Evolutionary conservation across 2,329 filamentous ascomycete species (phyloP).

Genomic region (Paraphaeosphaeria sporulosa): DNA sequence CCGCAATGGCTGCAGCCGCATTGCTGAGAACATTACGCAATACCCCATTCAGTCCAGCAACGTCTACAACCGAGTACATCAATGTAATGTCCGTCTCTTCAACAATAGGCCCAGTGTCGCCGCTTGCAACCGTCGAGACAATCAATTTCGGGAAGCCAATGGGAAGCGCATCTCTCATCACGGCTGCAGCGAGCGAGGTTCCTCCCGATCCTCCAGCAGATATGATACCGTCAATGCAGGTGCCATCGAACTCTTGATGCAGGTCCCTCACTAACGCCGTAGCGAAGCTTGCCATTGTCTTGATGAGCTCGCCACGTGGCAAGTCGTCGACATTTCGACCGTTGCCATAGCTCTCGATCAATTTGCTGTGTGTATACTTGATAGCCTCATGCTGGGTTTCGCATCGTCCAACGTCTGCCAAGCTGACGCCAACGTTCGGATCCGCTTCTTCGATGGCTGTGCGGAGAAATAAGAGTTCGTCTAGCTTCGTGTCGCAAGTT

Average conservation of each 20-base stretch:
- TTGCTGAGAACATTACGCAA: slow-evolving; percentile 67
- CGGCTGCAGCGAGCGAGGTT: slow-evolving; percentile 65
- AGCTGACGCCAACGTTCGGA: slow-evolving; percentile 48
- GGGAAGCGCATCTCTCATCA: slow-evolving; percentile 68
- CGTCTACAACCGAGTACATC: slow-evolving; percentile 76
- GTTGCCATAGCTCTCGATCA: slow-evolving; percentile 47
- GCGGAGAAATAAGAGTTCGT: slow-evolving; percentile 65
- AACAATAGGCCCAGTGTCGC: slow-evolving; percentile 70
- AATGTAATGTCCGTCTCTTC: slow-evolving; percentile 73
- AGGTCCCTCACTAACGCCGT: slow-evolving; percentile 53
- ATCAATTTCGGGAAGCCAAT: slow-evolving; percentile 75
- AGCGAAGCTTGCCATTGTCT: slow-evolving; percentile 61
- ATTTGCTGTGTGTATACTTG: slow-evolving; percentile 51
- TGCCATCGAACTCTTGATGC: slow-evolving; percentile 37
- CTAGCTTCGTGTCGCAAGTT: slow-evolving; percentile 70
- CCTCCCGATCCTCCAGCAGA: slow-evolving; percentile 69
- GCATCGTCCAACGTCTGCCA: slow-evolving; percentile 65
- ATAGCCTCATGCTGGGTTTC: slow-evolving; percentile 56
- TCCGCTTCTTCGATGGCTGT: slow-evolving; percentile 51
- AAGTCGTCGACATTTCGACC: slow-evolving; percentile 48
- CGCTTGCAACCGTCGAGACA: slow-evolving; percentile 73
- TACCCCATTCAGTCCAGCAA: slow-evolving; percentile 70
- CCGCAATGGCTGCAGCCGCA: slow-evolving; percentile 67
- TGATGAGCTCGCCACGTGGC: slow-evolving; percentile 64
- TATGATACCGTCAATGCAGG: slow-evolving; percentile 63